Evolutionary conservation across 2,329 filamentous ascomycete genomes (phyloP).

Genomic region (Escovopsis sp.): DNA sequence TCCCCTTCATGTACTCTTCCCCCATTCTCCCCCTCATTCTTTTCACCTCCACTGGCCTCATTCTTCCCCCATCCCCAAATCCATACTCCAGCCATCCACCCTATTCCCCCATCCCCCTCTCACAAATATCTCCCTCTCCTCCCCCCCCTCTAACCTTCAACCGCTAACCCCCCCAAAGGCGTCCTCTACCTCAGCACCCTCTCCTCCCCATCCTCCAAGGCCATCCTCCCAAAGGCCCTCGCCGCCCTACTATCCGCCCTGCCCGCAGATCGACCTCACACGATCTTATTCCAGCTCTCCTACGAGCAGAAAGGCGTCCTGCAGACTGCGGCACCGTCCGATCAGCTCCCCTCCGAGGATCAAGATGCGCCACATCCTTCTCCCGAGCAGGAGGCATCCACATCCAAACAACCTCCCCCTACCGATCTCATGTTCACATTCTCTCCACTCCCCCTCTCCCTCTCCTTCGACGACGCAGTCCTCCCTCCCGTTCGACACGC

Average conservation of each 20-base stretch:
- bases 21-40: too few relatives aligned
- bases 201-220: conserved; percentile 17
- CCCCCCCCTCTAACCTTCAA: too few relatives aligned
- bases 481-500: conserved; percentile 51
- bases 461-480: conserved; percentile 59
- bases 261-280: conserved; percentile 9
- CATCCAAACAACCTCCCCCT: too few relatives aligned
- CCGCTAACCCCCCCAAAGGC: conserved; percentile 9
- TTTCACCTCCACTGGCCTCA: too few relatives aligned
- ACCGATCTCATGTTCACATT: conserved; percentile 43
- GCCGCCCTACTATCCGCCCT: conserved; percentile 23
- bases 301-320: conserved; percentile 32
- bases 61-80: too few relatives aligned
- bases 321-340: conserved; percentile 11
- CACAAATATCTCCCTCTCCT: too few relatives aligned
- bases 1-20: too few relatives aligned
- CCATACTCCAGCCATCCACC: too few relatives aligned
- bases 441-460: conserved; percentile 41
- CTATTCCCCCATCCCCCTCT: too few relatives aligned
- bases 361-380: too few relatives aligned
- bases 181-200: conserved; percentile 23
- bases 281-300: conserved; percentile 34
- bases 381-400: too few relatives aligned
- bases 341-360: too few relatives aligned
- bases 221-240: conserved; percentile 25